Evolutionary conservation across 371 early-diverging fungal species (phyloP), one percentile per base, ranked within the genome.

Genomic region (Mucor racemosus): DNA sequence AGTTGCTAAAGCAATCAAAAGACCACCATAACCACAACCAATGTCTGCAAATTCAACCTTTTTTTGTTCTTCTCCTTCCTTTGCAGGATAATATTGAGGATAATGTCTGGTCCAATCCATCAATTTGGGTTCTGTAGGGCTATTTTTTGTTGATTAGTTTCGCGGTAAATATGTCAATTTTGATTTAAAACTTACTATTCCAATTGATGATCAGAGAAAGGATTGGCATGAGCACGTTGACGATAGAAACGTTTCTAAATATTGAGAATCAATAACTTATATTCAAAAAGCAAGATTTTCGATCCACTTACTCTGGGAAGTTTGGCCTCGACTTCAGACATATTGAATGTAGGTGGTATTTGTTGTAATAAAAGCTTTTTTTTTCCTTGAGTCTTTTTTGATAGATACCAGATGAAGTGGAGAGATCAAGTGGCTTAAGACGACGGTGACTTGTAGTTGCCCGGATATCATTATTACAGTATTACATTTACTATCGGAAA

Each of bases 1-100:
- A 14, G 96, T 93, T 4, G 99, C 91, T 65, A 99, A 78, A 6
- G 92, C 89, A 33, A 98, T 91, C 57, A 96, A 76, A 7, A 99
- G 87, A 34, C 98, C 99, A 66, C 99, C 99, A 76, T 99, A 99
- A 62, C 99, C 99, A 79, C 99, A 99, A 15, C 99, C 99, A 72
- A 99, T 92, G 80, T 99, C 99, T 8, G 98, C 95, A 85, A 99
- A 97, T 70, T 96, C 96, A 15, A 99, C 94, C 58, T 89, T 80
- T 39, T 78, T 78, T 60, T 73, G 81, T 40, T 73, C 76, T 58
- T 76, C 69, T 5, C 79, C 74, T 26, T 80, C 75, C 48, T 84
- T 83, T 9, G 76, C 74, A 58, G 81, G 76, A 70, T 89, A 91
- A 66, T 86, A 92, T 15, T 84, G 80, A 13, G 96, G 96, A 74